These are phyloP conservation scores for Pilaira anomala DNA, from an alignment of 192 early-diverging fungal genomes.

Conservation along the genomic window DNA sequence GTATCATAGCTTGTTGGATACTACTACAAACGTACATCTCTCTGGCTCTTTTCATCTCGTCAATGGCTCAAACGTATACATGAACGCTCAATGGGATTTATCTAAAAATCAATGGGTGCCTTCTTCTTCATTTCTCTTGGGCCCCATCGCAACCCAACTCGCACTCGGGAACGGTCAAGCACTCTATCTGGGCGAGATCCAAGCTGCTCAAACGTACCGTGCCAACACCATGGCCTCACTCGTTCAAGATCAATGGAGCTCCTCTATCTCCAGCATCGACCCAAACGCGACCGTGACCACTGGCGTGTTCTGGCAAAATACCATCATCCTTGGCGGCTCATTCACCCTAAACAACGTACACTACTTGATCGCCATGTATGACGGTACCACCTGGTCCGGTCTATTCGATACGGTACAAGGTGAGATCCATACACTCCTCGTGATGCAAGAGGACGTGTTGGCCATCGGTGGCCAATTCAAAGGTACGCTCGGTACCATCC, in stretches of 20 bases:
- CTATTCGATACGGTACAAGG: conserved; percentile 41
- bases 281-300: conserved; percentile 41
- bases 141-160: neutral
- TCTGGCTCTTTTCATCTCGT: neutral
- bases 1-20: neutral
- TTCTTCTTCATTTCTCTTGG: neutral
- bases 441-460: conserved; percentile 46
- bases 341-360: conserved; percentile 41
- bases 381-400: conserved; percentile 41
- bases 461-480: conserved; percentile 56
- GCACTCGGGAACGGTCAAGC: neutral
- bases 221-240: conserved; percentile 10
- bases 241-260: neutral
- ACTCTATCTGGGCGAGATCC: conserved; percentile 23
- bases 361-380: conserved; percentile 42
- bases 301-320: conserved; percentile 50
- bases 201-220: conserved; percentile 17
- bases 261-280: neutral
- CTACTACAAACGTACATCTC: neutral
- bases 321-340: conserved; percentile 49
- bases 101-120: neutral
- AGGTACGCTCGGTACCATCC: conserved; percentile 11
- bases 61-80: neutral
- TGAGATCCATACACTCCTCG: conserved; percentile 43
- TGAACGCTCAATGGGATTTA: neutral